These are phyloP conservation scores for Lasiosphaeria ovina DNA, from an alignment of 495 filamentous ascomycete species.

Conservation along the genomic window DNA sequence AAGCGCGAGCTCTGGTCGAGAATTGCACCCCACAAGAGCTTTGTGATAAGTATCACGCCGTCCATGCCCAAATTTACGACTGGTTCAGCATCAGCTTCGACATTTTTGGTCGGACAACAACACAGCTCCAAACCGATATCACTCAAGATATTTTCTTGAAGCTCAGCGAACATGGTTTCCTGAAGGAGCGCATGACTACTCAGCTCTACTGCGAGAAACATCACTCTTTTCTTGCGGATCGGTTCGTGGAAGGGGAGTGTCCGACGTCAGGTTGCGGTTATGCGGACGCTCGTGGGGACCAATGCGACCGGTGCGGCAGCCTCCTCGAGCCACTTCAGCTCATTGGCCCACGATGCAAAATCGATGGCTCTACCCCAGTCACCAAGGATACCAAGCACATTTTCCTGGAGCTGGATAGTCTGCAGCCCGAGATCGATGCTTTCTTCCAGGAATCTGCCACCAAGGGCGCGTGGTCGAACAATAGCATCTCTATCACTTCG, in stretches of 20 bases:
- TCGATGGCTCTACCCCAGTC: slow-evolving; percentile 75
- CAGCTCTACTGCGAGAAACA: slow-evolving; percentile 93
- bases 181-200: slow-evolving; percentile 69
- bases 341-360: slow-evolving; percentile 65
- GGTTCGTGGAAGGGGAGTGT: slow-evolving; percentile 92
- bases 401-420: slow-evolving; percentile 74
- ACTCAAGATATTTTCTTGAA: slow-evolving; percentile 81
- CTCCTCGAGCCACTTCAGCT: slow-evolving; percentile 73
- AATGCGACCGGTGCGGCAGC: slow-evolving; percentile 80
- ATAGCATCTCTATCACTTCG: slow-evolving; percentile 67
- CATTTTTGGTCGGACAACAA: slow-evolving; percentile 79
- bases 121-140: slow-evolving; percentile 76
- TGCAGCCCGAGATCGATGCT: slow-evolving; percentile 67
- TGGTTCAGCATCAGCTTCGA: slow-evolving; percentile 81
- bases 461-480: slow-evolving; percentile 64
- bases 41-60: slow-evolving; percentile 75
- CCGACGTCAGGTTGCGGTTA: slow-evolving; percentile 63
- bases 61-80: slow-evolving; percentile 75
- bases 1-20: slow-evolving; percentile 59
- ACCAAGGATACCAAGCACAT: slow-evolving; percentile 60
- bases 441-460: slow-evolving; percentile 58
- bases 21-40: slow-evolving; percentile 63
- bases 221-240: slow-evolving; percentile 82
- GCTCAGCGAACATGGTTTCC: slow-evolving; percentile 71
- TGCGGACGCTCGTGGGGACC: slow-evolving; percentile 69